phyloP scores from a whole-genome alignment of 1,284 basidiomycete genomes.

The Rhodofomes roseus region DNA sequence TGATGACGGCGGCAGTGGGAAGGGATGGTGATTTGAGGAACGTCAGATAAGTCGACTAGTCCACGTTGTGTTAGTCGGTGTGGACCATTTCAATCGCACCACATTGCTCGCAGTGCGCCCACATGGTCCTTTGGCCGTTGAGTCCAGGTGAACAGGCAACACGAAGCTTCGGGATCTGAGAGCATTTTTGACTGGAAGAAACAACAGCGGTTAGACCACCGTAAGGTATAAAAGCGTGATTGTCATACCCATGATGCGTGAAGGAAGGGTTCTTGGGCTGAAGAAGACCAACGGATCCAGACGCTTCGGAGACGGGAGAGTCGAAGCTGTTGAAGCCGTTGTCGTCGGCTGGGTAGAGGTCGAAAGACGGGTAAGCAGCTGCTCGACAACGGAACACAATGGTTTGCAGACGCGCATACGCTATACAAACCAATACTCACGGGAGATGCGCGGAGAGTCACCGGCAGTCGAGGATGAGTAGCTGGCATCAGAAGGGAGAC shows the following conservation, averaged over 20 bases:
- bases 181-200: constrained; percentile 55
- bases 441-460: constrained; percentile 36
- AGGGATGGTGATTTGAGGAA: not conserved
- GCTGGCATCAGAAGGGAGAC: constrained; percentile 63
- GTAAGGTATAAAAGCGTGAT: not conserved
- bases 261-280: constrained; percentile 59
- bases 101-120: constrained; percentile 83
- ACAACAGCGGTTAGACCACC: constrained; percentile 2
- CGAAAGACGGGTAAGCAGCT: constrained; percentile 63
- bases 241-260: constrained; percentile 68
- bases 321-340: constrained; percentile 46
- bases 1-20: not conserved
- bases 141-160: constrained; percentile 34
- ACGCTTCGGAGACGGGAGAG: constrained; percentile 29
- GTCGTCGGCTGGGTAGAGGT: constrained; percentile 50
- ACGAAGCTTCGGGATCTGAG: constrained; percentile 64
- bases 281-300: constrained; percentile 52
- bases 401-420: constrained; percentile 7
- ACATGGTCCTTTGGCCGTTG: constrained; percentile 57
- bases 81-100: constrained; percentile 85
- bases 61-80: constrained; percentile 43
- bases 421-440: constrained; percentile 25
- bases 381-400: constrained; percentile 1
- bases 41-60: not conserved
- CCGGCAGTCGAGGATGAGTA: constrained; percentile 47